These are phyloP conservation scores for Coemansia sp. DNA, from an alignment of 192 early-diverging fungal genomes.

Conservation along the genomic window DNA sequence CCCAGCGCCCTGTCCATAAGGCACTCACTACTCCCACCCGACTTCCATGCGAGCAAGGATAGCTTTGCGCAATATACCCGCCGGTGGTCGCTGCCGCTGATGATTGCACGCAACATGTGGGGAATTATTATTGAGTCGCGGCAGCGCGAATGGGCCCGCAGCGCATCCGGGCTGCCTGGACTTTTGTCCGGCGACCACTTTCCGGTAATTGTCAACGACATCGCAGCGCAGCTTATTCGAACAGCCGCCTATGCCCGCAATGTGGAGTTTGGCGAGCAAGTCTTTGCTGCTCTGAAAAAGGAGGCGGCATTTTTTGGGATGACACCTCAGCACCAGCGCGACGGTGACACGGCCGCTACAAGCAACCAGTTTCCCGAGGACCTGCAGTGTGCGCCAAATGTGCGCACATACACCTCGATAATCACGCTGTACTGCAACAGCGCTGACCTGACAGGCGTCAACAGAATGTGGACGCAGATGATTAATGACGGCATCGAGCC, in stretches of 20 bases:
- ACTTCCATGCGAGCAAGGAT: background rate
- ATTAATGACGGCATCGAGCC: conserved; percentile 30
- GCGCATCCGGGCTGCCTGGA: background rate
- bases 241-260: conserved; percentile 36
- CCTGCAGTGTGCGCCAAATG: conserved; percentile 44
- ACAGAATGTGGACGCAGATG: conserved; percentile 34
- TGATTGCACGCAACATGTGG: conserved; percentile 32
- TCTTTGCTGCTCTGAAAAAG: conserved; percentile 27
- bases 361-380: conserved; percentile 18
- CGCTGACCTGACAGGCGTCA: conserved; percentile 22
- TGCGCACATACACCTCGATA: conserved; percentile 46
- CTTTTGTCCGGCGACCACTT: background rate
- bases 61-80: conserved; percentile 7
- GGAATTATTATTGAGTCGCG: conserved; percentile 13
- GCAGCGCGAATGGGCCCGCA: conserved; percentile 20
- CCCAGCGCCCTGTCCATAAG: conserved; percentile 25
- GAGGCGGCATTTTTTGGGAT: conserved; percentile 27
- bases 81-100: conserved; percentile 34
- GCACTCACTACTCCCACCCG: conserved; percentile 34
- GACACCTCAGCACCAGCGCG: background rate
- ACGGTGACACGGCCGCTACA: background rate
- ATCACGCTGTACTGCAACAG: conserved; percentile 35
- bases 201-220: conserved; percentile 45
- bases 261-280: conserved; percentile 39
- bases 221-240: conserved; percentile 40